These are phyloP conservation scores for Eucalyptus curtisii DNA, from an alignment of 345 rosid species.

Conservation along the genomic window DNA sequence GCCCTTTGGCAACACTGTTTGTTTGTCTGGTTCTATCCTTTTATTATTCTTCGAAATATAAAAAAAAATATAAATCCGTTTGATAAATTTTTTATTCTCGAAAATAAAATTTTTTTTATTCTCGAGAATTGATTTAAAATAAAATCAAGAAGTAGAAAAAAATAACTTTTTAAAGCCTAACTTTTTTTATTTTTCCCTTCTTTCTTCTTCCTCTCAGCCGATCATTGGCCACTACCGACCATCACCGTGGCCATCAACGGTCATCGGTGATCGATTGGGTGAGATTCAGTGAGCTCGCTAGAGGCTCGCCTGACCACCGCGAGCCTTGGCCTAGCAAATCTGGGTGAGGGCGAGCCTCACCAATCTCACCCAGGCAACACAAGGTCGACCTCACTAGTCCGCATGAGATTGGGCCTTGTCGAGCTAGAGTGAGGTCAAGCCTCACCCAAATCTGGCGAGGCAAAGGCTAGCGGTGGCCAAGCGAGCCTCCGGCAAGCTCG, in stretches of 20 bases:
- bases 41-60: too few relatives aligned
- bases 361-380: fast-evolving
- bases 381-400: fast-evolving
- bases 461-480: fast-evolving
- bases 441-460: fast-evolving
- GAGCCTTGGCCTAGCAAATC: fast-evolving
- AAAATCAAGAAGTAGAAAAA: too few relatives aligned
- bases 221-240: too few relatives aligned
- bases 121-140: too few relatives aligned
- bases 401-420: fast-evolving
- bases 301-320: fast-evolving
- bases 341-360: fast-evolving
- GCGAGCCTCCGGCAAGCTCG: fast-evolving
- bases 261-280: fast-evolving
- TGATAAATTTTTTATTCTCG: fast-evolving
- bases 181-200: too few relatives aligned
- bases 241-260: fast-evolving
- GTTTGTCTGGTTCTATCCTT: too few relatives aligned
- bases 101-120: too few relatives aligned
- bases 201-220: fast-evolving
- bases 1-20: too few relatives aligned
- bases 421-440: fast-evolving
- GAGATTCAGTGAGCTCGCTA: fast-evolving
- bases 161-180: fast-evolving
- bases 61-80: fast-evolving